Percentiles rank a stretch among this genome's conserved stretches.
Evolutionary conservation across 257 asterid genomes (phyloP).

Genomic region (Plantago elongata): DNA sequence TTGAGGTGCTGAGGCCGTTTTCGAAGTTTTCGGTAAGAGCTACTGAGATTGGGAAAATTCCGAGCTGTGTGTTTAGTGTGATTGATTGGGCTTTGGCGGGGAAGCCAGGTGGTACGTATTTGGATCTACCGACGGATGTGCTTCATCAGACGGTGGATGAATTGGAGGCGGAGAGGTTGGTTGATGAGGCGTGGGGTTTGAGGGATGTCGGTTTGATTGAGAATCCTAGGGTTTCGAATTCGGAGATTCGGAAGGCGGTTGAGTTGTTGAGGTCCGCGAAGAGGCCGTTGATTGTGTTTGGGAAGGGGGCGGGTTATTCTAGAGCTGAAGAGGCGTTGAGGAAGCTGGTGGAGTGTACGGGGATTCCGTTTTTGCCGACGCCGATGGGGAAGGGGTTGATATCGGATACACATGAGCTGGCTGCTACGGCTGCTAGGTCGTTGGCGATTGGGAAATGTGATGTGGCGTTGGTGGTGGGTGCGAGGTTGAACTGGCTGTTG

Average conservation of each 20-base stretch:
- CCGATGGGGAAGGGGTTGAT: constrained; percentile 92
- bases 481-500: constrained; percentile 84
- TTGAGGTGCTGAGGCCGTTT: constrained; percentile 70
- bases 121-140: constrained; percentile 79
- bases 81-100: constrained; percentile 55
- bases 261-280: constrained; percentile 59
- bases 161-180: constrained; percentile 56
- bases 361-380: constrained; percentile 84
- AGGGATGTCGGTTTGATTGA: constrained; percentile 30
- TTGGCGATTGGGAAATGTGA: constrained; percentile 89
- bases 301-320: constrained; percentile 80
- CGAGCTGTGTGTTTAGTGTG: constrained; percentile 55
- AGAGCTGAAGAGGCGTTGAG: constrained; percentile 60
- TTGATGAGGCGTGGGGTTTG: constrained; percentile 40
- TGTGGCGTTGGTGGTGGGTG: constrained; percentile 78
- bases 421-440: constrained; percentile 88
- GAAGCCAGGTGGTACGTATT: constrained; percentile 78
- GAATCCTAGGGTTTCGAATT: constrained; percentile 34
- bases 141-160: constrained; percentile 56
- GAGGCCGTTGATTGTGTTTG: constrained; percentile 89
- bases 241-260: constrained; percentile 54
- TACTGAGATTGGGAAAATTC: constrained; percentile 52
- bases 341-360: constrained; percentile 58
- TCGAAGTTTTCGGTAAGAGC: constrained; percentile 71
- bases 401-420: constrained; percentile 71